Evolutionary conservation across 106 monocot species (phyloP).

Genomic region (Cymbidium sinense): DNA sequence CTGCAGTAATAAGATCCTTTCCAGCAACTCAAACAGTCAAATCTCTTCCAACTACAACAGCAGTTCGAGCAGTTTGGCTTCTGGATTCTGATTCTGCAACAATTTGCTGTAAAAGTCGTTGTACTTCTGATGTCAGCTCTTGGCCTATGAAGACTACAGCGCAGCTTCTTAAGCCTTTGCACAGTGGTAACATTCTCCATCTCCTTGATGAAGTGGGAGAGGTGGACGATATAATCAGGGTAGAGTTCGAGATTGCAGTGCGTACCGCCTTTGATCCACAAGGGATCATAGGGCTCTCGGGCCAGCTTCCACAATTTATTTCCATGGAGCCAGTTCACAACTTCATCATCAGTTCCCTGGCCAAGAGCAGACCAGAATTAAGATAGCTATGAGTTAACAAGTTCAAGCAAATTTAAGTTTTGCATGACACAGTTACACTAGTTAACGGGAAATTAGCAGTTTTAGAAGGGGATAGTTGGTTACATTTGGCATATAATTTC

Average conservation of each 20-base stretch:
- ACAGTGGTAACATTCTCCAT: slow-evolving; percentile 68
- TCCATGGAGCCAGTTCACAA: slow-evolving; percentile 70
- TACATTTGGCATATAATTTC: too few species aligned
- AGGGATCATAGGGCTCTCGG: slow-evolving; percentile 65
- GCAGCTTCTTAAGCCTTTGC: slow-evolving; percentile 47
- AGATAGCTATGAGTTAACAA: neutral
- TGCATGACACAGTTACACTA: neutral
- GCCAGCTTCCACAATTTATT: slow-evolving; percentile 53
- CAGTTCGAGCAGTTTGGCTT: slow-evolving; percentile 36
- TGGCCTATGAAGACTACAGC: slow-evolving; percentile 15
- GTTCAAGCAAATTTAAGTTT: neutral
- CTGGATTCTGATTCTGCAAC: slow-evolving; percentile 38
- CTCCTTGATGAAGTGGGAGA: slow-evolving; percentile 51
- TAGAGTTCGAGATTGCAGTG: slow-evolving; percentile 87
- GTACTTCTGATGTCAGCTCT: slow-evolving; percentile 15
- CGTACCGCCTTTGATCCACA: slow-evolving; percentile 83
- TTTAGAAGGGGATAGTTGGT: too few species aligned
- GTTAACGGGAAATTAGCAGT: neutral
- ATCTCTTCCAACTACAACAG: neutral
- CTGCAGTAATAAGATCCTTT: slow-evolving; percentile 8
- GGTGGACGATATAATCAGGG: slow-evolving; percentile 66
- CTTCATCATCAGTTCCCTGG: slow-evolving; percentile 77
- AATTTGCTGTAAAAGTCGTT: slow-evolving; percentile 61
- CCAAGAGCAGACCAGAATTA: neutral
- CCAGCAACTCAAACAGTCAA: neutral